Evolutionary conservation across 2,329 filamentous ascomycete genomes (phyloP).

Genomic region (Colletotrichum tropicale): DNA sequence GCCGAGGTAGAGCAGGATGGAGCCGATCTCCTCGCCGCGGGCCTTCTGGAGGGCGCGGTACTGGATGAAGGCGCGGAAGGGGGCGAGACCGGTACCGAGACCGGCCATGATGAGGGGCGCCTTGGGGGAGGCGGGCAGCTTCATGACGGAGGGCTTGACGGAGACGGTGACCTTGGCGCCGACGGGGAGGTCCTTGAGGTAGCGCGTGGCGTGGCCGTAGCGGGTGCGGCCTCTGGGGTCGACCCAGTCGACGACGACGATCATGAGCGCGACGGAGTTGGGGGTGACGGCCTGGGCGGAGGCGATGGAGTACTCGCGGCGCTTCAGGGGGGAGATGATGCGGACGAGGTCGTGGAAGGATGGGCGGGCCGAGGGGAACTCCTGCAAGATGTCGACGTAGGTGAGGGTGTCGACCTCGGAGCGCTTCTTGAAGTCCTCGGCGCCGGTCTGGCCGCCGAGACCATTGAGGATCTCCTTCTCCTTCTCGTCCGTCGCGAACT

Average conservation of each 20-base stretch:
- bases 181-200: conserved; percentile 76
- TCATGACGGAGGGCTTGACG: conserved; percentile 99
- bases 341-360: conserved; percentile 86
- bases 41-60: conserved; percentile 98
- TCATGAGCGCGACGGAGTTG: conserved; percentile 89
- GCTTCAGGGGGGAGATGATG: conserved; percentile 91
- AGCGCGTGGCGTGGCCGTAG: conserved; percentile 91
- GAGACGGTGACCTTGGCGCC: conserved; percentile 86
- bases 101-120: conserved; percentile 98
- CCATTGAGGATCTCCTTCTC: conserved; percentile 82
- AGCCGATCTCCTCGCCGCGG: conserved; percentile 93
- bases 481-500: conserved; percentile 80
- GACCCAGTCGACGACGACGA: conserved; percentile 96
- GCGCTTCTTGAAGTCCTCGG: conserved; percentile 89
- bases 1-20: conserved; percentile 94
- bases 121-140: conserved; percentile 85
- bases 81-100: conserved; percentile 95
- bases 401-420: conserved; percentile 90
- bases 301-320: conserved; percentile 98
- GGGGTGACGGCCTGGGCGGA: conserved; percentile 95
- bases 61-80: conserved; percentile 99
- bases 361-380: conserved; percentile 89
- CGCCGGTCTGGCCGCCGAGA: conserved; percentile 79
- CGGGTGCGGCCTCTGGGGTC: conserved; percentile 87
- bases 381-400: conserved; percentile 86